Conservation (phyloP, 345 rosid genomes). For the Citrus sinensis region DNA sequence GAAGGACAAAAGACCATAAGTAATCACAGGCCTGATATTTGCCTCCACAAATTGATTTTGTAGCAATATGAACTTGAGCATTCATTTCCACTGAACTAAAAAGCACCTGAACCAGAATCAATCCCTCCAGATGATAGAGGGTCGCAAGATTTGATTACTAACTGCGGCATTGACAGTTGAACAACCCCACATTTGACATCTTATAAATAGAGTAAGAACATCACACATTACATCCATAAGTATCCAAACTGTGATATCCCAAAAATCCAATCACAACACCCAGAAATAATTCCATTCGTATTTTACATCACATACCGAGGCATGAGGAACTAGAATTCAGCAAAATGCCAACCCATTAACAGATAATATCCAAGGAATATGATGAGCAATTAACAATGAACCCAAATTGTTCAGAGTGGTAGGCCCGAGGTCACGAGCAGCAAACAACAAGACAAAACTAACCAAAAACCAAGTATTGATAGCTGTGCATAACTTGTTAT, state of each 20-base stretch:
- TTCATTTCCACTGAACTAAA: neutral
- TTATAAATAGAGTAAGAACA: neutral
- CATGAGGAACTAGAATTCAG: neutral
- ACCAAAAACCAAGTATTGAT: neutral
- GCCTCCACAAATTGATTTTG: neutral
- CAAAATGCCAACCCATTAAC: neutral
- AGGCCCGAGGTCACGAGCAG: slow-evolving; percentile 2
- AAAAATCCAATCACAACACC: neutral
- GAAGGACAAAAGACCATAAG: neutral
- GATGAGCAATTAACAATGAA: neutral
- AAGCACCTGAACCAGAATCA: neutral
- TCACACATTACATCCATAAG: neutral
- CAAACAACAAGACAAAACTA: neutral
- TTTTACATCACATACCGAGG: neutral
- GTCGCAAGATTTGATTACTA: neutral
- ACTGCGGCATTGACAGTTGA: neutral
- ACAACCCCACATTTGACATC: neutral
- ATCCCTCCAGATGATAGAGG: neutral
- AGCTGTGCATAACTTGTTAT: neutral
- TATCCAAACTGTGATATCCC: neutral
- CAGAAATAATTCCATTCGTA: neutral
- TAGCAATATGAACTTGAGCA: neutral
- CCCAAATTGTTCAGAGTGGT: neutral
- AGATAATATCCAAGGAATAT: neutral
- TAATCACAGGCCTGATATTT: neutral